Evolutionary conservation across 2,329 filamentous ascomycete genomes (phyloP).

Genomic region (Cordyceps javanica): DNA sequence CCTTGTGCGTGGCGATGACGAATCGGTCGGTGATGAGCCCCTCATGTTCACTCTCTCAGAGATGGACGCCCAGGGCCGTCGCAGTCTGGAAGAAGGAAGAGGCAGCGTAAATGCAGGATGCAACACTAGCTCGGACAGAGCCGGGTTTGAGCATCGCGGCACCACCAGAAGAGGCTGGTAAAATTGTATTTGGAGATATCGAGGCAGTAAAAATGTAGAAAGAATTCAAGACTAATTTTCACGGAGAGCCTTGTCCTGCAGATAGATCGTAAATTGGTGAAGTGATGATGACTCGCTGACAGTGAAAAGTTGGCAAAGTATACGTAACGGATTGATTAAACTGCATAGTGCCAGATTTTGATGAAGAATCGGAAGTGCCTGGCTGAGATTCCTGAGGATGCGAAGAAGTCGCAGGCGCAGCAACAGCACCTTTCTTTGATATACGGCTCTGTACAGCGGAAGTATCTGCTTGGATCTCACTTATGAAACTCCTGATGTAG

Average conservation of each 20-base stretch:
- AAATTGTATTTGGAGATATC: constrained; percentile 7
- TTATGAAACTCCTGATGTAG: too few species aligned
- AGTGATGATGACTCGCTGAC: not conserved
- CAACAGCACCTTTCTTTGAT: too few species aligned
- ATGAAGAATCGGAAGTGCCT: too few species aligned
- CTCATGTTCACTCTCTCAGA: constrained; percentile 70
- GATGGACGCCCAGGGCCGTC: constrained; percentile 53
- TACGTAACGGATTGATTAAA: too few species aligned
- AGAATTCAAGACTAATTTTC: not conserved
- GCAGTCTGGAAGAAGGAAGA: constrained; percentile 51
- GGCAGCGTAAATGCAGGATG: constrained; percentile 23
- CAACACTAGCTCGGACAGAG: constrained; percentile 34
- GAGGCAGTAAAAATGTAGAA: not conserved
- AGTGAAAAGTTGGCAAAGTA: too few species aligned
- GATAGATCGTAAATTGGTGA: not conserved
- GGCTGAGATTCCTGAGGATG: too few species aligned
- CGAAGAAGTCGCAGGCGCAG: too few species aligned
- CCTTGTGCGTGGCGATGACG: constrained; percentile 36
- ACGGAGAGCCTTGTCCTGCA: not conserved
- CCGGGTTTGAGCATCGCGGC: constrained; percentile 33
- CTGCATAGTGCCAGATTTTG: too few species aligned
- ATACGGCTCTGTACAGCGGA: too few species aligned
- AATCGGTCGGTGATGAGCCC: constrained; percentile 59
- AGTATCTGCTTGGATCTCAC: too few species aligned
- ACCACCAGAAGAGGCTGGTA: constrained; percentile 33